Evolutionary conservation across 306 rosid genomes (phyloP), one percentile per base, ranked within the genome.

Genomic region (Crotalaria pallida): DNA sequence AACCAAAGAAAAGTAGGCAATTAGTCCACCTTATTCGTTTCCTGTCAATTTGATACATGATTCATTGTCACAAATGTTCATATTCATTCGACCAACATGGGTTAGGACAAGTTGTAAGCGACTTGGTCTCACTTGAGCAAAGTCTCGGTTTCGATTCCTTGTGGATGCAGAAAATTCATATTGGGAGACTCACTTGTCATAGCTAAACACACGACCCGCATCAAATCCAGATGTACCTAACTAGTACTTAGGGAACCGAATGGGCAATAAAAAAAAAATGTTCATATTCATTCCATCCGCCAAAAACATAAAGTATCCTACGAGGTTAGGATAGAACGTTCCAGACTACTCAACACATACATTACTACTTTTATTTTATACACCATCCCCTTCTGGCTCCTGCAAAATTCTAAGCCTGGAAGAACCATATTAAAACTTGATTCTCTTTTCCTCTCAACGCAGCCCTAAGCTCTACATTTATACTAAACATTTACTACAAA

Each of bases 371-470:
- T 15, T 26, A 26, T 38, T 67, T n/a, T n/a, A n/a, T n/a, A n/a
- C n/a, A n/a, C n/a, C 79, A 77, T 58, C 58, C 1, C 11, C 67
- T 21, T 62, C 60, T 55, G 23, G 29, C 44, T 47, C 52, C 76
- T 67, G 43, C 70, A 64, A 72, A 76, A 73, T 33, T 58, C 80
- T 44, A 56, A 69, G 34, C 75, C 78, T 59, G 44, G 51, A 67
- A 78, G 79, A 36, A 74, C 83, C 85, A 75, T 73, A 58, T 17
- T 34, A 69, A 83, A 83, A 72, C 67, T 77, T 19, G 80, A 85
- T 76, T 73, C 83, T 77, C 75, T 70, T 63, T 53, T 76, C 63
- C 63, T 67, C 69, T 57, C 12, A 40, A 75, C 13, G 31, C 78
- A 6, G 9, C 26, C 45, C 84, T 74, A 81, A 69, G 50, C 77